A percentile compares a stretch with the other conserved stretches of the same genome.
Conservation (phyloP, 2,329 filamentous ascomycete species). For the Aureobasidium leucospermi region DNA sequence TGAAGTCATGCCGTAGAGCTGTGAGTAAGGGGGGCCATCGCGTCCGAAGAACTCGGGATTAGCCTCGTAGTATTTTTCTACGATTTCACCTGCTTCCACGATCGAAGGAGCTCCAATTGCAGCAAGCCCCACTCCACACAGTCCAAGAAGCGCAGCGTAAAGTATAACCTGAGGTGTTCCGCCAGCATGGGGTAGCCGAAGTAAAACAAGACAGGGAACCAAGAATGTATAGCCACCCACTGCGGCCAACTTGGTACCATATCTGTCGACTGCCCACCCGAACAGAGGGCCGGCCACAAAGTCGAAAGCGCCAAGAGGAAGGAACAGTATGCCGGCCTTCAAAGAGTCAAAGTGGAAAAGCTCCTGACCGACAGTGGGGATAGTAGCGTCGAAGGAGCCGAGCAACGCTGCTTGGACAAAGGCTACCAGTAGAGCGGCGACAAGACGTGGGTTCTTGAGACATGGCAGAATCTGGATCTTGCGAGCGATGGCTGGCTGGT, state of each 20-base stretch:
- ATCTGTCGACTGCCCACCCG: conserved; percentile 41
- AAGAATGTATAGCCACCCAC: conserved; percentile 37
- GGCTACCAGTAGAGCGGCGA: conserved; percentile 33
- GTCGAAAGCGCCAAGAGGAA: conserved; percentile 38
- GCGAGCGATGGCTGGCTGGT: conserved; percentile 34
- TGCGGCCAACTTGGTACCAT: conserved; percentile 37
- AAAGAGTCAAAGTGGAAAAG: conserved; percentile 40
- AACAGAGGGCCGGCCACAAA: conserved; percentile 40
- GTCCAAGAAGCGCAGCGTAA: conserved; percentile 38
- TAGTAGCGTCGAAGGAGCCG: conserved; percentile 41
- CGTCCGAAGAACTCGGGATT: conserved; percentile 50
- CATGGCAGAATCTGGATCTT: conserved; percentile 43
- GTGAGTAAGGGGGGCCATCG: conserved; percentile 51
- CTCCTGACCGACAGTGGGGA: conserved; percentile 38
- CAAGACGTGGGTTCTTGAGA: conserved; percentile 33
- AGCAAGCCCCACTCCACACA: conserved; percentile 47
- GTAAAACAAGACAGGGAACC: conserved; percentile 34
- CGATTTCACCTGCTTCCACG: conserved; percentile 50
- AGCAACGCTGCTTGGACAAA: conserved; percentile 39
- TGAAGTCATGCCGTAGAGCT: conserved; percentile 59
- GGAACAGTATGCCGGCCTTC: conserved; percentile 38
- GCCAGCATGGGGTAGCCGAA: conserved; percentile 37
- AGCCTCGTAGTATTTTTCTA: conserved; percentile 48
- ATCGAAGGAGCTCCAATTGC: conserved; percentile 48
- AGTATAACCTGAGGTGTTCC: conserved; percentile 36